Evolutionary conservation across 2,329 filamentous ascomycete genomes (phyloP).

Genomic region (Neopestalotiopsis sp.): DNA sequence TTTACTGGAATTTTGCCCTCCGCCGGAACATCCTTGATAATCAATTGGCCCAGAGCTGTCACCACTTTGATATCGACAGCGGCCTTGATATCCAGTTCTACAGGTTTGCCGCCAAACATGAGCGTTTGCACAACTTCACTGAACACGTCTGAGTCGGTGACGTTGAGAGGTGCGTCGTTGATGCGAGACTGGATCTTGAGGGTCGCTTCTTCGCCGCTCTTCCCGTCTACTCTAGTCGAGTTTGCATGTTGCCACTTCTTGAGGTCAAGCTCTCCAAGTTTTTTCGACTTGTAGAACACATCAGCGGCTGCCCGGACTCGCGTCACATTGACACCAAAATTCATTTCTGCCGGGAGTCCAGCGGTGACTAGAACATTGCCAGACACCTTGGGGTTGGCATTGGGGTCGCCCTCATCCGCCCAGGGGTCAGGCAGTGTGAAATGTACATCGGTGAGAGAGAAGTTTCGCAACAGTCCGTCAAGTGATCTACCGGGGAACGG

Average conservation of each 20-base stretch:
- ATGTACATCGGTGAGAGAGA: conserved; percentile 83
- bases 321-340: conserved; percentile 81
- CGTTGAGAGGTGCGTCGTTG: conserved; percentile 78
- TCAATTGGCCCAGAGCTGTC: conserved; percentile 81
- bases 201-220: conserved; percentile 61
- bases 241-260: conserved; percentile 84
- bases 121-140: conserved; percentile 80
- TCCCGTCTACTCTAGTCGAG: conserved; percentile 71
- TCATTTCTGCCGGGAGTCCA: conserved; percentile 82
- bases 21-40: conserved; percentile 83
- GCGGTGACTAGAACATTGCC: conserved; percentile 83
- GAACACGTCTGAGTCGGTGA: conserved; percentile 82
- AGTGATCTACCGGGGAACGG: conserved; percentile 84
- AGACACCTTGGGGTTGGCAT: conserved; percentile 78
- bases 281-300: conserved; percentile 77
- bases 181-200: conserved; percentile 80
- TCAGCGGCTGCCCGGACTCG: conserved; percentile 78
- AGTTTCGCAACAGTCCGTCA: conserved; percentile 84
- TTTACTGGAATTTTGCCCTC: conserved; percentile 89
- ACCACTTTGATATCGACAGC: conserved; percentile 82
- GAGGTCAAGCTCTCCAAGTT: conserved; percentile 82
- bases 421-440: conserved; percentile 84
- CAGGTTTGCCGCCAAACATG: conserved; percentile 72
- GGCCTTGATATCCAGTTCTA: conserved; percentile 72
- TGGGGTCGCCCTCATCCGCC: conserved; percentile 76